These are phyloP conservation scores for Cymbopogon flexuosus DNA, from an alignment of 202 grass and related monocot species.

Conservation along the genomic window DNA sequence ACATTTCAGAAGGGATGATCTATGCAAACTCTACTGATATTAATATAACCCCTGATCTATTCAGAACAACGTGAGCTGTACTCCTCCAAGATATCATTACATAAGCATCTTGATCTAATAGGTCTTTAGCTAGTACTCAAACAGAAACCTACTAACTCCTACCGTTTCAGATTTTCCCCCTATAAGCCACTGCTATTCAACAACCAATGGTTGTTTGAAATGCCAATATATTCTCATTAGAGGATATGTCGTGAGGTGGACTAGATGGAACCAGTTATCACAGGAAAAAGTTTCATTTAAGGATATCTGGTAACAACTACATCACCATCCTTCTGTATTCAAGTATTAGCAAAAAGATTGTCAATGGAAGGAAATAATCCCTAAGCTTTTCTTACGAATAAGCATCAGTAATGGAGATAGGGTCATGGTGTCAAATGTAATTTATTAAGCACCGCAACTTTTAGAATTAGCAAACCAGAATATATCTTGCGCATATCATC, in stretches of 20 bases:
- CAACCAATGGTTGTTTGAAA: not conserved
- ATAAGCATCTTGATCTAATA: not conserved
- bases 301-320: not conserved
- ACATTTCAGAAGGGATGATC: not conserved
- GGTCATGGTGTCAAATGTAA: not conserved
- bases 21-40: constrained; percentile 7
- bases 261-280: not conserved
- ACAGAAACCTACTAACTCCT: constrained; percentile 19
- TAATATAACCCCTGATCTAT: constrained; percentile 16
- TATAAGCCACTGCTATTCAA: not conserved
- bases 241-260: not conserved
- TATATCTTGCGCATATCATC: not conserved
- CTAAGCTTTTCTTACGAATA: not conserved
- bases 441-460: not conserved
- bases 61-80: not conserved
- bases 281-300: not conserved
- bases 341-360: not conserved
- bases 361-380: not conserved
- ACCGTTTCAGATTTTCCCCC: not conserved
- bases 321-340: not conserved
- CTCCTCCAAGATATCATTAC: constrained; percentile 2
- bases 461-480: constrained; percentile 1
- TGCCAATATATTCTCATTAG: not conserved
- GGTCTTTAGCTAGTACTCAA: not conserved
- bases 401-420: not conserved